A percentile compares a stretch with the other conserved stretches of the same genome.
These are phyloP conservation scores for Nakazawaea laoshanensis DNA, from an alignment of 805 yeast genomes.

Conservation along the genomic window DNA sequence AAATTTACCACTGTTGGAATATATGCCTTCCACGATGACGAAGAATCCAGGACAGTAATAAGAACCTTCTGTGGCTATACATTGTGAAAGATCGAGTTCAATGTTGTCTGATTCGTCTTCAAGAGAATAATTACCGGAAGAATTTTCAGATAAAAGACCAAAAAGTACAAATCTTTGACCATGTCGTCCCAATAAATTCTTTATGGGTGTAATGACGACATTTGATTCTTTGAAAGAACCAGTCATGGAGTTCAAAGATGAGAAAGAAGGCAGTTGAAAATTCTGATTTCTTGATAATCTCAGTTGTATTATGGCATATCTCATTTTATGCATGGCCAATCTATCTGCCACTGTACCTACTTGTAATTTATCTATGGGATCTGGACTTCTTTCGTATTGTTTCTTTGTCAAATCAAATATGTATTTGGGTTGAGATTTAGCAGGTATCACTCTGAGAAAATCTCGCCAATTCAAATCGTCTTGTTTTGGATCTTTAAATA, in stretches of 20 bases:
- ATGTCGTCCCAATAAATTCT: constrained; percentile 80
- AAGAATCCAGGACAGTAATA: constrained; percentile 72
- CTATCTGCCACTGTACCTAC: constrained; percentile 17
- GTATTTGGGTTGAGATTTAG: constrained; percentile 56
- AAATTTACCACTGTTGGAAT: constrained; percentile 62
- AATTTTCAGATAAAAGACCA: constrained; percentile 61
- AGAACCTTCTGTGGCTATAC: constrained; percentile 53
- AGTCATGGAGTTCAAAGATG: constrained; percentile 34
- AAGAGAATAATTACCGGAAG: constrained; percentile 61
- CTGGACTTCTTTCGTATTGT: constrained; percentile 32
- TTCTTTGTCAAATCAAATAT: constrained; percentile 52
- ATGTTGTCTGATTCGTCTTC: constrained; percentile 79
- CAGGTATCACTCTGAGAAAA: constrained; percentile 58
- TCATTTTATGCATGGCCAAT: constrained; percentile 35
- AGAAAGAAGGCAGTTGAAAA: constrained; percentile 47
- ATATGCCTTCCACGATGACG: constrained; percentile 78
- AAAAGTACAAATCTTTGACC: constrained; percentile 68
- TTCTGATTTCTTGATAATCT: constrained; percentile 67
- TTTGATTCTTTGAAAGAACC: constrained; percentile 13
- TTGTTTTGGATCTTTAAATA: constrained; percentile 5
- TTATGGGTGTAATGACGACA: constrained; percentile 56
- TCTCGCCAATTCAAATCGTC: constrained; percentile 55
- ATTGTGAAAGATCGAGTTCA: constrained; percentile 54
- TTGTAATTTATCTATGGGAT: constrained; percentile 13
- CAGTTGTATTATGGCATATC: constrained; percentile 61